Conservation (phyloP, 352 stramenopile species). For the Phytophthora syringae region DNA sequence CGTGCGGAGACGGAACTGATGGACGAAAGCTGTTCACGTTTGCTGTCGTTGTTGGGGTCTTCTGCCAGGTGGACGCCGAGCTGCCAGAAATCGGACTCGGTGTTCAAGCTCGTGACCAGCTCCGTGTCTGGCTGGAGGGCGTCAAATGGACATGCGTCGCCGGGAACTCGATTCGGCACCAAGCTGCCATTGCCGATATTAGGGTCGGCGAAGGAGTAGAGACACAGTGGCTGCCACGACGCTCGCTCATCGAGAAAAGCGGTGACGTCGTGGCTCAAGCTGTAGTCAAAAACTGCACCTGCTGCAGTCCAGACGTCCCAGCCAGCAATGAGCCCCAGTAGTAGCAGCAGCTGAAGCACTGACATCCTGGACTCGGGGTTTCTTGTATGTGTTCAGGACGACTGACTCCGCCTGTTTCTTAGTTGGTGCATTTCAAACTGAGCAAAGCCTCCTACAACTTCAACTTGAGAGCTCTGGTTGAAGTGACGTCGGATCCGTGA, state of each 20-base stretch:
- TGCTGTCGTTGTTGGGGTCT: slow-evolving; percentile 35
- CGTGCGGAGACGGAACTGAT: slow-evolving; percentile 50
- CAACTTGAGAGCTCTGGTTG: too few species aligned
- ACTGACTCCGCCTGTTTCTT: slow-evolving; percentile 36
- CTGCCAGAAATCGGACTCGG: slow-evolving; percentile 35
- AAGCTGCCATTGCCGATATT: slow-evolving; percentile 9
- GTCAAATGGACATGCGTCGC: slow-evolving; percentile 60
- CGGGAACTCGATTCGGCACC: slow-evolving; percentile 23
- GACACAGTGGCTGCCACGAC: slow-evolving; percentile 38
- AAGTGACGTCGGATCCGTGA: not conserved
- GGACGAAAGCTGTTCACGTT: slow-evolving; percentile 60
- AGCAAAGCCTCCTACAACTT: too few species aligned
- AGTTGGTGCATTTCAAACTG: slow-evolving; percentile 13
- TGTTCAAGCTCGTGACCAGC: slow-evolving; percentile 54
- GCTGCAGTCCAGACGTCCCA: not conserved
- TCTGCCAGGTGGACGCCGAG: slow-evolving; percentile 51
- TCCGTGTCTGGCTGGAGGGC: slow-evolving; percentile 57
- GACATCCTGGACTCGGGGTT: not conserved
- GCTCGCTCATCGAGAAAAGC: slow-evolving; percentile 35
- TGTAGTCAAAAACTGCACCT: not conserved
- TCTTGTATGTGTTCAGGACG: not conserved
- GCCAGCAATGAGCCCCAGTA: slow-evolving; percentile 10
- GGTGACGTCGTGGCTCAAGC: slow-evolving; percentile 3
- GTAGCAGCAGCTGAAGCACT: slow-evolving; percentile 6
- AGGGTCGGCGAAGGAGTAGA: slow-evolving; percentile 42